Conservation (phyloP, 75 land plant species). For the Sequoia sempervirens region DNA sequence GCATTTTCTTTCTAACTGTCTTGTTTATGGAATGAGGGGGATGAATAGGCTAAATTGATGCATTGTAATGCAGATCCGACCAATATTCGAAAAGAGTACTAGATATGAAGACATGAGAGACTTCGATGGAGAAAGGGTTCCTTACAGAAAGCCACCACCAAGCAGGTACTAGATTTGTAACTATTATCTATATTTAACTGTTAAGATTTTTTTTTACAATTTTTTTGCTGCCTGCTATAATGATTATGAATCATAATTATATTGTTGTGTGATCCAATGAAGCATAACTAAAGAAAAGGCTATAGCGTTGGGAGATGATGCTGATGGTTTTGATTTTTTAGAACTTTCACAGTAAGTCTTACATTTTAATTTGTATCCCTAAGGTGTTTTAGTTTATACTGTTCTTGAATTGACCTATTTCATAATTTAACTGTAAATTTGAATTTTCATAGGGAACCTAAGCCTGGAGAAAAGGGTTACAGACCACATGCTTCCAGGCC, state of each 20-base stretch:
- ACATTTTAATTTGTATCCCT: not conserved
- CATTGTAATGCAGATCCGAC: conserved; percentile 75
- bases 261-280: not conserved
- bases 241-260: not conserved
- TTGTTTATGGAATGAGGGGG: not conserved
- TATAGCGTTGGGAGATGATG: conserved; percentile 52
- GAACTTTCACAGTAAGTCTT: conserved; percentile 56
- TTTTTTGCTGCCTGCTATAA: not conserved
- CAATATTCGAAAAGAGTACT: conserved; percentile 95
- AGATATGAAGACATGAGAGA: conserved; percentile 84
- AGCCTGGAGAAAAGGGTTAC: conserved; percentile 57
- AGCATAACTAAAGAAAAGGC: conserved; percentile 37
- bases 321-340: conserved; percentile 56
- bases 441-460: conserved; percentile 21
- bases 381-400: not conserved
- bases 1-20: not conserved
- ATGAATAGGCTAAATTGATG: not conserved
- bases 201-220: not conserved
- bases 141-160: conserved; percentile 51
- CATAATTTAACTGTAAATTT: not conserved
- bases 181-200: conserved; percentile 7
- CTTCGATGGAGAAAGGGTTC: conserved; percentile 72
- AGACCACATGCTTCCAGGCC: conserved; percentile 74
- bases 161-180: conserved; percentile 42
- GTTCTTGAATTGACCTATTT: not conserved